Evolutionary conservation across 352 stramenopile genomes (phyloP), one percentile per base, ranked within the genome.

Genomic region (Globisporangium paddicum): DNA sequence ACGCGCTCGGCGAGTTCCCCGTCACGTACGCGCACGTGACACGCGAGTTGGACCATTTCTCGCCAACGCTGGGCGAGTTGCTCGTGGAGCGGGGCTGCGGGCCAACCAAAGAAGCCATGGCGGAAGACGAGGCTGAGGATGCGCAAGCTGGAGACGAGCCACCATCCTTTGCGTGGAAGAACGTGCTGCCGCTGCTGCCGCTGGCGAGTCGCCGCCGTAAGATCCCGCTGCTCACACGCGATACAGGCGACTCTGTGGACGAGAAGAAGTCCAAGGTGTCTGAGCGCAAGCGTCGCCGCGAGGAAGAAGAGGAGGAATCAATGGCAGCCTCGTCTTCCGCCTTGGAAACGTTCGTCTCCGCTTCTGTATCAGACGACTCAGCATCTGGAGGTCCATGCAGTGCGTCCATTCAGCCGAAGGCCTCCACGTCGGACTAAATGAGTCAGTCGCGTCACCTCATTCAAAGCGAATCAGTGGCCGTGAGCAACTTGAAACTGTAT

Each of bases 221-320:
- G 28, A 68, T 87, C 38, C 86, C 84, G 48, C 66, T 96, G 19
- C 67, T 82, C 8, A 75, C 72, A 21, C 82, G 86, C 9, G 77
- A 92, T 54, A 91, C 79, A 11, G 84, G 79, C 37, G 62, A 90
- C 67, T 93, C 86, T 18, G 83, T 93, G 21, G 77, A 88, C 50
- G 86, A 95, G 63, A 79, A 84, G 45, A 89, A 93, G 68, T 63
- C 73, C 25, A 85, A 82, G 61, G 77, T 87, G 63, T 67, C 69
- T n/a, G 78, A 89, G 26, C 80, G 80, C 47, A 93, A 93, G 68
- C 81, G 83, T 32, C 77, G 81, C 1, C 83, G 81, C 32, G 44
- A 64, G 23, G 68, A 70, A 35, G 38, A 57, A 14, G 64, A 77
- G 21, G 66, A 68, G 32, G 44, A 4, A 48, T 16, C 32, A 38